Evolutionary conservation across 1,139 yeast species (phyloP), one percentile per base, ranked within the genome.

Genomic region (Yamadazyma friedrichii): DNA sequence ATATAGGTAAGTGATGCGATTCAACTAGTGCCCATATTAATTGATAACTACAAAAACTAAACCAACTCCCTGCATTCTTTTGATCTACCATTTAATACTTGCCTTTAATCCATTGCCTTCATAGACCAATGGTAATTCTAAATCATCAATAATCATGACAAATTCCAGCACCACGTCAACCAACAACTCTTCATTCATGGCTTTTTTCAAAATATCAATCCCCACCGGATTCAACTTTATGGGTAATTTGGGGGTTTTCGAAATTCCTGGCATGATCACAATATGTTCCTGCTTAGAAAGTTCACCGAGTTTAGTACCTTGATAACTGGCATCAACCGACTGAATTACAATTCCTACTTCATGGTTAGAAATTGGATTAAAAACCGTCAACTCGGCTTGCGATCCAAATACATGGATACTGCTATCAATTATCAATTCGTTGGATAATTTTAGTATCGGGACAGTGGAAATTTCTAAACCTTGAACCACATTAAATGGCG

Each of bases 321-420:
- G 68, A 46, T 69, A 66, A 3, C 61, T 58, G 0, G 83, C 84
- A 39, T 62, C 66, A 2, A 77, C 81, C 38, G 65, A 64, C 20
- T 61, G 51, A 15, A 80, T 56, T 15, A 60, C 61, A 5, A 76
- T 58, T n/a, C 55, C 49, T 1, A 76, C 54, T 15, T 66, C 72
- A 8, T 64, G 54, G 47, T 80, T 78, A 10, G 49, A 42, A 1
- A 80, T 50, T 0, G 86, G 86, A 46, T 80, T 80, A 54, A 54
- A 76, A 0, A 79, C 59, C 1, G 70, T 67, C 38, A 79, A 50
- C 48, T 78, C 82, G 8, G 78, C 67, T 40, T 77, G 79, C 0
- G 81, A 74, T 1, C 72, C 62, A 50, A 79, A 55, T 3, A 80
- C 48, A 55, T 80, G 84, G 55, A 80, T 70, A 0, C 73, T 72